These are phyloP conservation scores for Oxyria digyna DNA, from an alignment of 148 eudicot genomes.

Conservation along the genomic window DNA sequence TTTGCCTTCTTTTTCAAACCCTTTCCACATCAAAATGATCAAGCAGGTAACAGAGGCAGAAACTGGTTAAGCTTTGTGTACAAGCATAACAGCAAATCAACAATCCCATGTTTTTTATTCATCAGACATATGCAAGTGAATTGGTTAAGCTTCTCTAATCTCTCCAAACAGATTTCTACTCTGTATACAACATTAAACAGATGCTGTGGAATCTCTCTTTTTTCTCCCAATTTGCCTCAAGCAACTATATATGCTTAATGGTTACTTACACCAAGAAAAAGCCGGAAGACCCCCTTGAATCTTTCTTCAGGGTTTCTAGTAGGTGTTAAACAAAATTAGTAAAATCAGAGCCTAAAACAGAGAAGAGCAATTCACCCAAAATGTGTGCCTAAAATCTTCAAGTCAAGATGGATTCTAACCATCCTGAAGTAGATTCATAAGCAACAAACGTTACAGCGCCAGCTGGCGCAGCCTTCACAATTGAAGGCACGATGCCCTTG, in stretches of 20 bases:
- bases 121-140: too few species aligned
- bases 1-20: too few species aligned
- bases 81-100: not conserved
- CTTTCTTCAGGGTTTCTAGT: constrained; percentile 1
- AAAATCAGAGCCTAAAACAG: not conserved
- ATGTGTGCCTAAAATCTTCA: not conserved
- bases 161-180: not conserved
- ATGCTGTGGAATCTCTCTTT: not conserved
- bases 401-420: constrained; percentile 49
- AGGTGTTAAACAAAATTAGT: not conserved
- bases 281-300: not conserved
- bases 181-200: not conserved
- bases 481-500: constrained; percentile 90
- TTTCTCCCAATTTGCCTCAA: too few species aligned
- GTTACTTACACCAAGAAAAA: constrained; percentile 3
- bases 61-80: too few species aligned
- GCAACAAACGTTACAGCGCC: constrained; percentile 97
- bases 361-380: not conserved
- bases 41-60: too few species aligned
- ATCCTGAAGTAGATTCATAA: constrained; percentile 60
- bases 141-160: not conserved
- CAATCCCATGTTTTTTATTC: not conserved
- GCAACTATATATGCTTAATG: not conserved
- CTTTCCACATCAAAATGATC: too few species aligned
- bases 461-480: constrained; percentile 92